Conservation (phyloP, 2,329 filamentous ascomycete genomes). For the Plenodomus lindquistii region DNA sequence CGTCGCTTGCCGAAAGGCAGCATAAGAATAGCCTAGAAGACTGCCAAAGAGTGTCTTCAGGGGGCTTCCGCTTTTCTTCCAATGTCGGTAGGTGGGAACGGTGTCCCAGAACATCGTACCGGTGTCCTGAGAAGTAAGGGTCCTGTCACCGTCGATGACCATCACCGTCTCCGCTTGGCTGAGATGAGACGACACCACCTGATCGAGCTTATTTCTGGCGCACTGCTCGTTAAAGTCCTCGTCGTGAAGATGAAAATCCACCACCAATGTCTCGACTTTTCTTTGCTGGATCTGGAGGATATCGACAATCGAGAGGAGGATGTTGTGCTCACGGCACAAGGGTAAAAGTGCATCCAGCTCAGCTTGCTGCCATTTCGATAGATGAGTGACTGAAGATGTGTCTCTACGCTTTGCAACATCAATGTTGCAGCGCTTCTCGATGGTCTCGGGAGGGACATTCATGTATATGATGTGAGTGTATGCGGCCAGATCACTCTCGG, state of each 20-base stretch:
- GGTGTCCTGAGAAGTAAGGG: conserved; percentile 56
- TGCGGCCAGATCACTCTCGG: conserved; percentile 48
- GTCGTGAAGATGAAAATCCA: background rate
- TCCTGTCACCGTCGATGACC: conserved; percentile 63
- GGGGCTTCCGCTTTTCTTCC: conserved; percentile 9
- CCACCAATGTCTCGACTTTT: background rate
- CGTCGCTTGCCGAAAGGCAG: conserved; percentile 58
- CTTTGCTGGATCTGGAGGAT: no score
- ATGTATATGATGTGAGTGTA: conserved; percentile 66
- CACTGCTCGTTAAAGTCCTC: background rate
- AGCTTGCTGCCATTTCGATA: background rate
- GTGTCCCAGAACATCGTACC: conserved; percentile 56
- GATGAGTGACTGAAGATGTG: background rate
- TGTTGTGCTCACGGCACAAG: background rate
- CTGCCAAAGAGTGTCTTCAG: conserved; percentile 55
- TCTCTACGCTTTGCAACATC: background rate
- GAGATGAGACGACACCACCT: background rate
- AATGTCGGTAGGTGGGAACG: background rate
- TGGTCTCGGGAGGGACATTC: conserved; percentile 42
- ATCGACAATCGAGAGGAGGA: background rate
- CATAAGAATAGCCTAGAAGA: conserved; percentile 54
- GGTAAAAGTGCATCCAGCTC: background rate
- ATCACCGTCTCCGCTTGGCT: conserved; percentile 49
- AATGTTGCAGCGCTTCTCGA: conserved; percentile 43
- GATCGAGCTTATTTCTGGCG: background rate